Evolutionary conservation across 768 basidiomycete species (phyloP).

Genomic region (Leucosporidium creatinivorum): DNA sequence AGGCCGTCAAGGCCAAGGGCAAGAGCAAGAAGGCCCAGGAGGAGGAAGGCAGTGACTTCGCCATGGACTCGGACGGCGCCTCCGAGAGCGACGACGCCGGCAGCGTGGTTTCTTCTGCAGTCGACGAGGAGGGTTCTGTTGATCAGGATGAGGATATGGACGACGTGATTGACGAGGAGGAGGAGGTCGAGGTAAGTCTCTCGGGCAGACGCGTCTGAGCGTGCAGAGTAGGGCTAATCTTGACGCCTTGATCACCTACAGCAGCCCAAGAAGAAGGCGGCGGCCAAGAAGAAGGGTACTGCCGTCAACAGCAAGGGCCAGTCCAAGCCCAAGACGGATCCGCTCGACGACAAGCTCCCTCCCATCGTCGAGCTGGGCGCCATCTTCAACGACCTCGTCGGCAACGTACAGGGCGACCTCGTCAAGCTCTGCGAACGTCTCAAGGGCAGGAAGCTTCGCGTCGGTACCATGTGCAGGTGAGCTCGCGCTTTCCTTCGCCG

Average conservation of each 20-base stretch:
- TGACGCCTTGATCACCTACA: not conserved
- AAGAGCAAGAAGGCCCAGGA: not conserved
- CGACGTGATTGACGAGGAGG: not conserved
- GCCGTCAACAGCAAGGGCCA: not conserved
- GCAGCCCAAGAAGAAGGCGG: not conserved
- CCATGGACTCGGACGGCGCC: not conserved
- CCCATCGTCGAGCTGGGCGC: conserved; percentile 64
- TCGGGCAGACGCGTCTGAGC: not conserved
- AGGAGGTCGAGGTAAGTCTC: not conserved
- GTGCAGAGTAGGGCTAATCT: not conserved
- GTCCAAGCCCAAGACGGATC: not conserved
- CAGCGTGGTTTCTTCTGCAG: not conserved
- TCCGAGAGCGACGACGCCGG: not conserved
- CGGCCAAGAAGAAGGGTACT: not conserved
- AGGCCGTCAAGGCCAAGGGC: too few species aligned
- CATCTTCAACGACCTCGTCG: conserved; percentile 69
- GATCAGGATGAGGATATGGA: not conserved
- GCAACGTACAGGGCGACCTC: conserved; percentile 52
- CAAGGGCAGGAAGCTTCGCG: conserved; percentile 72
- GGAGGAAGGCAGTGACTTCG: not conserved
- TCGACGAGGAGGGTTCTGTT: not conserved
- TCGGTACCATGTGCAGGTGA: conserved; percentile 77
- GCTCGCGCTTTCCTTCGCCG: conserved; percentile 1
- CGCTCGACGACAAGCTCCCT: conserved; percentile 43
- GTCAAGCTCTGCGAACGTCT: conserved; percentile 38